phyloP scores from a whole-genome alignment of 164 flowering plant species.

The Liriodendron chinense region DNA sequence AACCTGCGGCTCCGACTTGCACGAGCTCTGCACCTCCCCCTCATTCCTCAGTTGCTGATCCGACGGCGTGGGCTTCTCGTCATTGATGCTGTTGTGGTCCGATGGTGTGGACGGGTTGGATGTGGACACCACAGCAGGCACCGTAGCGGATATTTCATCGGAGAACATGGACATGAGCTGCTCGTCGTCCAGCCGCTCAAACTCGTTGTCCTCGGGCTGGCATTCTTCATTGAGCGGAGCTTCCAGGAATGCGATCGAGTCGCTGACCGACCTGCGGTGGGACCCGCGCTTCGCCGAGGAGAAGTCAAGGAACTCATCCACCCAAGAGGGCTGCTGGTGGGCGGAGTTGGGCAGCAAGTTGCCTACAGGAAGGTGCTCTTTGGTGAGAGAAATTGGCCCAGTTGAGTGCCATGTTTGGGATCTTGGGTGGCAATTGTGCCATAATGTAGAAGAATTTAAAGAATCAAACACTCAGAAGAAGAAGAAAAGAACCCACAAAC shows the following conservation, averaged over 20 bases:
- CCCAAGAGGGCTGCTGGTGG: conserved; percentile 43
- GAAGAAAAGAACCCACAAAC: not conserved
- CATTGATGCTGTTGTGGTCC: conserved; percentile 57
- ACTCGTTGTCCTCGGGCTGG: conserved; percentile 19
- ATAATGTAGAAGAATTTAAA: conserved; percentile 18
- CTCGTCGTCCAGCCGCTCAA: conserved; percentile 63
- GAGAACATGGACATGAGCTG: conserved; percentile 73
- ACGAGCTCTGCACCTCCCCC: conserved; percentile 48
- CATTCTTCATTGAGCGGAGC: conserved; percentile 29
- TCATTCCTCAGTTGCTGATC: conserved; percentile 34
- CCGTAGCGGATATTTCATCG: conserved; percentile 32
- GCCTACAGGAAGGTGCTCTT: conserved; percentile 30
- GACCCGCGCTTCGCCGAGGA: conserved; percentile 49
- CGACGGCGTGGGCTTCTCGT: conserved; percentile 26
- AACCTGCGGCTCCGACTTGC: conserved; percentile 20
- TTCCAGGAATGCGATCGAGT: conserved; percentile 64
- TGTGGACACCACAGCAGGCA: conserved; percentile 26
- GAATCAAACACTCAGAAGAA: not conserved
- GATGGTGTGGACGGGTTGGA: conserved; percentile 61
- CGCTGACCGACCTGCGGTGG: conserved; percentile 61
- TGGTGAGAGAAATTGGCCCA: conserved; percentile 60
- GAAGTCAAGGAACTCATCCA: conserved; percentile 86
- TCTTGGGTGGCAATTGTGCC: conserved; percentile 89
- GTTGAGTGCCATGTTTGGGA: conserved; percentile 53
- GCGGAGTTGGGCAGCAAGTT: conserved; percentile 14